These are phyloP conservation scores for Kwoniella pini DNA, from an alignment of 768 basidiomycete species.

Conservation along the genomic window DNA sequence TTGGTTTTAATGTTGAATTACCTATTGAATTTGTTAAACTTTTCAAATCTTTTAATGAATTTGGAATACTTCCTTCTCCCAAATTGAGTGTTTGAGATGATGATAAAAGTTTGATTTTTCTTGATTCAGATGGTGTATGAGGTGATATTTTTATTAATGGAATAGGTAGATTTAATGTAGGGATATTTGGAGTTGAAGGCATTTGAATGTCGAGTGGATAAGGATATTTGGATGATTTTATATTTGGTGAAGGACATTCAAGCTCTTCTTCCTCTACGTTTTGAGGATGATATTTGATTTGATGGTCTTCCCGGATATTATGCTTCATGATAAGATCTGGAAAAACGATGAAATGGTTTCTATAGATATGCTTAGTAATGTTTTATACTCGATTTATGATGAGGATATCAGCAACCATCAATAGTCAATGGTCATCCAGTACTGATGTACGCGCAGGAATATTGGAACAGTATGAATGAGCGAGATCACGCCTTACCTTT, in stretches of 20 bases:
- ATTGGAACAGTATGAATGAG: too few species aligned
- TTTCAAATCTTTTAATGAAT: neutral
- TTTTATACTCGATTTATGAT: too few species aligned
- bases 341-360: too few species aligned
- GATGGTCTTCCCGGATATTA: too few species aligned
- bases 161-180: neutral
- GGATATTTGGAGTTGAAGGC: constrained; percentile 1
- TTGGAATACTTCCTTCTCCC: neutral
- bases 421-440: too few species aligned
- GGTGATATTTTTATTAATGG: neutral
- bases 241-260: constrained; percentile 5
- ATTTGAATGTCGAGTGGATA: neutral
- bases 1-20: neutral
- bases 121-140: neutral
- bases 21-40: constrained; percentile 3
- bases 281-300: too few species aligned
- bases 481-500: too few species aligned
- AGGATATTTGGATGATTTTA: neutral
- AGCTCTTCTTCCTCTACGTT: neutral
- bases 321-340: too few species aligned
- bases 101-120: neutral
- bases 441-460: too few species aligned
- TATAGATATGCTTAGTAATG: neutral
- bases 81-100: neutral
- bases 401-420: too few species aligned